Percentiles rank a stretch among this genome's conserved stretches.
phyloP scores from a whole-genome alignment of 129 eudicot genomes.

The Escallonia herrerae region DNA sequence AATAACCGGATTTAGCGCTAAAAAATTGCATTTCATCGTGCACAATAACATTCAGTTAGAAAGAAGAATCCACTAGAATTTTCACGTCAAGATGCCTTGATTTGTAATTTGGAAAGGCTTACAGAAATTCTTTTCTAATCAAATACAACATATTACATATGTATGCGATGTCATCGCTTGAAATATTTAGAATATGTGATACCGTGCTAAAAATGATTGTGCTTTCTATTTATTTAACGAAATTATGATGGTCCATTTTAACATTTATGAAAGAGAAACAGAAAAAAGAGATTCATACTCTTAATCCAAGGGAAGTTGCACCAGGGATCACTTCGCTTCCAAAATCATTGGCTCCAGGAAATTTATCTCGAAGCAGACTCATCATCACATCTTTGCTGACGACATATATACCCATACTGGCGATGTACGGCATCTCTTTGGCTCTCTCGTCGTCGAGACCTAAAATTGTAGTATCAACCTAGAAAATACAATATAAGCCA shows the following conservation, averaged over 20 bases:
- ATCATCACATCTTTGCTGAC: constrained; percentile 85
- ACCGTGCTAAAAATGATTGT: too few relatives aligned
- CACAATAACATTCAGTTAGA: too few relatives aligned
- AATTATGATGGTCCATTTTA: not conserved
- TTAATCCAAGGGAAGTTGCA: constrained; percentile 78
- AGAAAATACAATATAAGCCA: not conserved
- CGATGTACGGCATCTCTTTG: constrained; percentile 82
- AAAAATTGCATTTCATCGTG: too few relatives aligned
- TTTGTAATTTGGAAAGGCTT: too few relatives aligned
- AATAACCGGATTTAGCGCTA: too few relatives aligned
- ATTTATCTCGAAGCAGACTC: constrained; percentile 60
- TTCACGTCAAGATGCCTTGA: too few relatives aligned
- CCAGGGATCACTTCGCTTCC: constrained; percentile 99
- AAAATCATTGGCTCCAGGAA: constrained; percentile 92
- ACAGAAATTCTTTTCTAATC: too few relatives aligned
- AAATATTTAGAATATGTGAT: too few relatives aligned
- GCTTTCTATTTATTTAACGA: too few relatives aligned
- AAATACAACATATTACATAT: too few relatives aligned
- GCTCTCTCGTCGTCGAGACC: constrained; percentile 86
- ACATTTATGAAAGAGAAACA: not conserved
- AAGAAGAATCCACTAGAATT: too few relatives aligned
- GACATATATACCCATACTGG: constrained; percentile 87
- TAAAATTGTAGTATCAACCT: constrained; percentile 77
- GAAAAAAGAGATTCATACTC: constrained; percentile 45
- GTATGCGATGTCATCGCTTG: too few relatives aligned